A percentile compares a stretch with the other conserved stretches of the same genome.
Conservation (phyloP, 495 filamentous ascomycete species). For the Hypoxylon cercidicola region DNA sequence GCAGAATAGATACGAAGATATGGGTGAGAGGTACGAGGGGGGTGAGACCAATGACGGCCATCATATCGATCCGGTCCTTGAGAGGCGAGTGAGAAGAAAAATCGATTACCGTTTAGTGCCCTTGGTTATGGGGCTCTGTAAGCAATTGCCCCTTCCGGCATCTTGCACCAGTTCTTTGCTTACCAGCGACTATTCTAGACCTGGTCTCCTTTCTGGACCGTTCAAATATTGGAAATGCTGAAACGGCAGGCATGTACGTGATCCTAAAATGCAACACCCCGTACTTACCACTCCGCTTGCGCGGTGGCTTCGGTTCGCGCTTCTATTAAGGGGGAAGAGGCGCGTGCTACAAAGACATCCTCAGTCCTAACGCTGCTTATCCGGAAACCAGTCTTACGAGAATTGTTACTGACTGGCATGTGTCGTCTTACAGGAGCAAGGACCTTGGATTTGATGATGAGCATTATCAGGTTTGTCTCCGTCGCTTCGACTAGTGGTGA, state of each 20-base stretch:
- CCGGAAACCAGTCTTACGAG: slow-evolving; percentile 1
- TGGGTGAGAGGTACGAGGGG: slow-evolving; percentile 17
- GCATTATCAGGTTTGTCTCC: slow-evolving; percentile 49
- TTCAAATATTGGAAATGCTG: slow-evolving; percentile 76
- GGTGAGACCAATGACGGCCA: slow-evolving; percentile 6
- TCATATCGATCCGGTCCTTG: slow-evolving; percentile 62
- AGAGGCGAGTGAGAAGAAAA: slow-evolving; percentile 68
- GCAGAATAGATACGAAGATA: slow-evolving; percentile 16
- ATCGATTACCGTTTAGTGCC: slow-evolving; percentile 58
- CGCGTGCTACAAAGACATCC: background rate
- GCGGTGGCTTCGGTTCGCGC: background rate
- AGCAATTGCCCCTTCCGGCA: slow-evolving; percentile 3
- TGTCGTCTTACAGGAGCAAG: slow-evolving; percentile 31
- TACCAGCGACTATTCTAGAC: slow-evolving; percentile 52
- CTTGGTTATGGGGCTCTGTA: slow-evolving; percentile 35
- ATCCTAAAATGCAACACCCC: background rate
- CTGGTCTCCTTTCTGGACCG: slow-evolving; percentile 74
- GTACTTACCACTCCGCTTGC: background rate
- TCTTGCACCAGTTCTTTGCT: slow-evolving; percentile 7
- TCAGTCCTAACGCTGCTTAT: background rate
- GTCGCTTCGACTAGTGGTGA: too few relatives aligned
- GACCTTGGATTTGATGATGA: slow-evolving; percentile 53
- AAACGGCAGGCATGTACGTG: slow-evolving; percentile 60
- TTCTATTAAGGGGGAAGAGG: background rate
- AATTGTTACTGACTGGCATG: slow-evolving; percentile 3